Base-by-base conservation (phyloP, 2,329 filamentous ascomycete genomes). In the Apiospora koreana region DNA sequence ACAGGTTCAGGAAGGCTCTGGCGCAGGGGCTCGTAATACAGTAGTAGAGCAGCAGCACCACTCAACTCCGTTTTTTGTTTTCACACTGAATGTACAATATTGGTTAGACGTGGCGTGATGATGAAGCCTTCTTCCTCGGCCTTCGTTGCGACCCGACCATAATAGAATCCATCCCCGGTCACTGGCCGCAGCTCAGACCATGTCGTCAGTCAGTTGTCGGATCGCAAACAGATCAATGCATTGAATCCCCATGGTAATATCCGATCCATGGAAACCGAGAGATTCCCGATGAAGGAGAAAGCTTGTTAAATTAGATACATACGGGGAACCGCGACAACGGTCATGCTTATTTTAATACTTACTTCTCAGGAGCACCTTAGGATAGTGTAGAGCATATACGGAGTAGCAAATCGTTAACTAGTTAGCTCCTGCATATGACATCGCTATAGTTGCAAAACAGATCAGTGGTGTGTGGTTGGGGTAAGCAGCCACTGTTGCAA, bases 1-100 rank as follows among this genome's bases (percentile, higher is more conserved):
- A 86, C 65, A 77, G 82, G 65, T 89, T 90, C 75, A 83, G 82
- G 74, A 78, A 80, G 38, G 86, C 87, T 0, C 74, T 89, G 75
- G 78, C 81, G 64, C 79, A 78, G 69, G 81, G 81, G 65, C 68
- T 74, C 25, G 58, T 79, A n/a, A 77, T 82, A 68, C 72, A 76
- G 50, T 73, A 72, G 35, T 66, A 41, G 28, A 67, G 7, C 21
- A 31, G 4, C 28, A 45, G 10, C 23, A 69, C 9, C 38, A 50
- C 10, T n/a, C 28, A n/a, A 50, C 18, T 68, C 21, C 18, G 10
- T 58, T 35, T 7, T 68, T 16, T 9, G 10, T 58, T 35, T 7
- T 23, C 35, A 38, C 31, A 38, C 16, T 16, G 8, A 16, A 16
- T 38, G 31, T 62, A 38, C 31, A 58, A 28, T 28, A 38, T 62